These are phyloP conservation scores for Chlorella variabilis DNA, from an alignment of 163 green algal genomes.

Conservation along the genomic window DNA sequence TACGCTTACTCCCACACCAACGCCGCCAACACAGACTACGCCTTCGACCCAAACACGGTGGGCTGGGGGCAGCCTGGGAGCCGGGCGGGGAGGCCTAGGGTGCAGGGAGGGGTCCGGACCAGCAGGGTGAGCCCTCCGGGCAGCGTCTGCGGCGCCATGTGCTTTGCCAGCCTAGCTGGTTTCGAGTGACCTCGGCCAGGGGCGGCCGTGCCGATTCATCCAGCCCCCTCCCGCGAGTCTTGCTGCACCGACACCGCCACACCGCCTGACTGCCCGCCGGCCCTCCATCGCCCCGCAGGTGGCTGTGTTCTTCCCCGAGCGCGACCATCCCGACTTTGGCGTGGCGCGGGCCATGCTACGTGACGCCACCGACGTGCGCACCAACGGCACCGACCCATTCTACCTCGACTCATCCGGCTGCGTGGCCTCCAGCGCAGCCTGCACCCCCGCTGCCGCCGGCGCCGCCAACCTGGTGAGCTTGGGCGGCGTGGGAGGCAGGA, in stretches of 20 bases:
- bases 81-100: not conserved
- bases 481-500: not conserved
- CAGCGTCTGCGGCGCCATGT: no score
- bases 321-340: slow-evolving; percentile 23
- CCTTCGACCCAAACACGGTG: slow-evolving; percentile 22
- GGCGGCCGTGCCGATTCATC: no score
- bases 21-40: not conserved
- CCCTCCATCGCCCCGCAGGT: not conserved
- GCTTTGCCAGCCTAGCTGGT: no score
- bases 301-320: slow-evolving; percentile 29
- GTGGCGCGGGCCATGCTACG: slow-evolving; percentile 41
- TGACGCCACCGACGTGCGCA: slow-evolving; percentile 23
- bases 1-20: slow-evolving; percentile 35
- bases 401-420: slow-evolving; percentile 52
- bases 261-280: no score
- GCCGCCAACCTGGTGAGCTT: not conserved
- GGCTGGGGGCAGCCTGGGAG: no score
- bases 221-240: no score
- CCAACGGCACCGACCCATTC: slow-evolving; percentile 11
- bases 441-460: not conserved
- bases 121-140: no score
- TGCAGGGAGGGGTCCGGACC: no score
- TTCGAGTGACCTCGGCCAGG: no score
- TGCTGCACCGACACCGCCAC: no score
- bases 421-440: not conserved